Conservation (phyloP, 2,329 filamentous ascomycete genomes). For the Ophiostoma australiae region DNA sequence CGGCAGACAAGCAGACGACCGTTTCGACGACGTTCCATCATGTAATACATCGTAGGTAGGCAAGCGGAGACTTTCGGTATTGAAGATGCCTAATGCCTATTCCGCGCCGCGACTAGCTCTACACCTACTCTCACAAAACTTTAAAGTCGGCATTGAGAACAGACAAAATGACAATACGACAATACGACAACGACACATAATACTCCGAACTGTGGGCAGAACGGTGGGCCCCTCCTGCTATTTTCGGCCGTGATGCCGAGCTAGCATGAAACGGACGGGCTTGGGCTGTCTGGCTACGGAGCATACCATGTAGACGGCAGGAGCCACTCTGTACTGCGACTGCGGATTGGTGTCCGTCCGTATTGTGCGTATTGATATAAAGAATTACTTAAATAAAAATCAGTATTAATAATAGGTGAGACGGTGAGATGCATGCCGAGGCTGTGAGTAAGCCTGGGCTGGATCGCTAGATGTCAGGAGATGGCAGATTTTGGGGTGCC, state of each 20-base stretch:
- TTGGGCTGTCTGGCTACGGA: neutral
- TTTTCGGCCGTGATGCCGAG: neutral
- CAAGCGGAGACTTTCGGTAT: neutral
- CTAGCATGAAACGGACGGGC: neutral
- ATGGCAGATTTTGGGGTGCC: slow-evolving; percentile 2
- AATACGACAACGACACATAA: neutral
- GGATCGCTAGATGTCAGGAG: slow-evolving; percentile 4
- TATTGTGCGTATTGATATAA: no score
- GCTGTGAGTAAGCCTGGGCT: slow-evolving; percentile 8
- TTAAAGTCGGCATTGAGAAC: slow-evolving; percentile 7
- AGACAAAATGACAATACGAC: slow-evolving; percentile 11
- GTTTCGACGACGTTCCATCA: neutral
- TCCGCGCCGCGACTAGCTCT: neutral
- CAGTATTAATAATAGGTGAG: neutral
- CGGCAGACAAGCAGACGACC: neutral
- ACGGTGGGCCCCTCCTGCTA: neutral
- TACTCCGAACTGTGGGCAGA: neutral
- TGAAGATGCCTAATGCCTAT: neutral
- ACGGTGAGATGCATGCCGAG: neutral
- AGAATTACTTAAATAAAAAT: no score
- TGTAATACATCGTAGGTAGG: neutral
- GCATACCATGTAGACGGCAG: neutral
- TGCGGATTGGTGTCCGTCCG: no score
- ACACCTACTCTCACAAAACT: neutral
- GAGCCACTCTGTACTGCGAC: neutral